phyloP scores from a whole-genome alignment of 306 rosid genomes.

The Delonix regia region DNA sequence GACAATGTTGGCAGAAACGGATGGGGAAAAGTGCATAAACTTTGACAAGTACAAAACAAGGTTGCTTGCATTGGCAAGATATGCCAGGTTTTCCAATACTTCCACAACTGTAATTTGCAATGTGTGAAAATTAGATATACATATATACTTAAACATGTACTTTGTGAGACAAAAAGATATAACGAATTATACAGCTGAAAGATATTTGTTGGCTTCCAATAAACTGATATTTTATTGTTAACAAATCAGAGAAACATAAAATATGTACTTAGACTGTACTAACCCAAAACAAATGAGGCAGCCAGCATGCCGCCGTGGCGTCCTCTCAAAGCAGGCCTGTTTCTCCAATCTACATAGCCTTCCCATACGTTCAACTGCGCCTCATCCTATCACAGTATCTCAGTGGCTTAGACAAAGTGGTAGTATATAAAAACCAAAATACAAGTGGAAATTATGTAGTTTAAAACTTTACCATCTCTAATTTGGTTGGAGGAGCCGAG shows the following conservation, averaged over 20 bases:
- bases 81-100: conserved; percentile 82
- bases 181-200: not conserved
- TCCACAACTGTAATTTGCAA: conserved; percentile 58
- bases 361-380: conserved; percentile 56
- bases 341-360: conserved; percentile 85
- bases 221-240: not conserved
- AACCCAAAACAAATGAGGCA: conserved; percentile 75
- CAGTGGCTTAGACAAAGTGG: conserved; percentile 21
- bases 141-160: not conserved
- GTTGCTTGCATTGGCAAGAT: conserved; percentile 82
- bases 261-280: conserved; percentile 27
- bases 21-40: conserved; percentile 73
- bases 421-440: not conserved
- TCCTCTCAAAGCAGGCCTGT: conserved; percentile 68
- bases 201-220: not conserved
- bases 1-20: conserved; percentile 67
- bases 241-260: conserved; percentile 24
- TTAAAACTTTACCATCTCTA: conserved; percentile 45
- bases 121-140: conserved; percentile 24
- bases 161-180: not conserved
- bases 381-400: conserved; percentile 52
- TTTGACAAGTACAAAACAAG: conserved; percentile 69
- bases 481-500: conserved; percentile 10
- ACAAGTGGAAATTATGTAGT: not conserved
- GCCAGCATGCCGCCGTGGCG: conserved; percentile 79